Base-by-base conservation (phyloP, 257 asterid species). In the Cinchona pubescens region DNA sequence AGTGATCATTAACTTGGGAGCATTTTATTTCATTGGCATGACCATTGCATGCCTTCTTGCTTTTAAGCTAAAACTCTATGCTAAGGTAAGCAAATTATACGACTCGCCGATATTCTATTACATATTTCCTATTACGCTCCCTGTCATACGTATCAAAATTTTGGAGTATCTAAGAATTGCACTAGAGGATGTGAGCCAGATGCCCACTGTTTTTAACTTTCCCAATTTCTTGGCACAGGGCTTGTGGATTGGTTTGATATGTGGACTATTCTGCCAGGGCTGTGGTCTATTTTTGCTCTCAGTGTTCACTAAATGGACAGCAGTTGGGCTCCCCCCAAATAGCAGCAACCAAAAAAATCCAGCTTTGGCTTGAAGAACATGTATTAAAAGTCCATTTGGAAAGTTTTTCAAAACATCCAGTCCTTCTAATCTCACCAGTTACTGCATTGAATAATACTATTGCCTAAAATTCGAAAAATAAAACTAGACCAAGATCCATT, bases 231-330 rank as follows among this genome's bases (percentile, higher is more conserved):
- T 64, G 38, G 60, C 5, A 43, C 84, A 87, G 96, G 97, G 97
- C 11, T 74, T 92, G 27, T 92, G 96, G 96, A 86, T 83, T 40
- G 97, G 96, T n/a, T 55, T 88, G n/a, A 90, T 86, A 45, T 86
- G 96, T 76, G 96, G 97, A 0, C 77, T 92, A 11, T 65, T 77
- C 23, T 81, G 79, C 71, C 97, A 90, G 74, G 82, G 82, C 37
- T 61, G 75, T 27, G 90, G 96, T 19, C 82, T 89, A 30, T 51
- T 79, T 67, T 60, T 89, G 71, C 91, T 92, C 9, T 80, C 96
- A 3, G 78, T 78, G 72, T 84, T 88, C 45, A 82, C 82, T 0
- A 90, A 81, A 72, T 92, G 97, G 96, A 72, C 76, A 42, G 82
- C 80, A 76, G 35, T 88, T 32, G 89, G 79, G 42, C 38, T 82